phyloP scores from a whole-genome alignment of 257 asterid species.

The Gynochthodes officinalis region DNA sequence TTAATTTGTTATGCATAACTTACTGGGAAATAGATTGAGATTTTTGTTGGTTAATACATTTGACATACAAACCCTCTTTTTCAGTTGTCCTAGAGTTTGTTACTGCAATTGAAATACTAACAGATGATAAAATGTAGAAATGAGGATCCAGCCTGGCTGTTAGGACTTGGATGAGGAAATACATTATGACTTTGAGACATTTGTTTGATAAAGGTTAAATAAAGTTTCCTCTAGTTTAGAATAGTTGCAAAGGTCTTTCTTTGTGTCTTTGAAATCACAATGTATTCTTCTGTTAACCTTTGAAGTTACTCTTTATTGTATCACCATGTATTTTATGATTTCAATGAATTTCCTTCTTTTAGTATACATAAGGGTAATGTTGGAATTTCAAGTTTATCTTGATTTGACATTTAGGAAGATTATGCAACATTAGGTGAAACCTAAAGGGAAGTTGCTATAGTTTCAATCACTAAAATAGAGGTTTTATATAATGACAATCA shows the following conservation, averaged over 20 bases:
- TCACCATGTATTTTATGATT: not conserved
- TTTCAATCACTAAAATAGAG: not conserved
- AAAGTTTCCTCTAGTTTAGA: not conserved
- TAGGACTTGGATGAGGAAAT: not conserved
- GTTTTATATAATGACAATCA: not conserved
- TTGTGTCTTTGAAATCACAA: not conserved
- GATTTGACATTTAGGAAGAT: not conserved
- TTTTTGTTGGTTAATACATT: not conserved
- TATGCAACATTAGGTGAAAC: not conserved
- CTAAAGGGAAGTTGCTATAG: not conserved
- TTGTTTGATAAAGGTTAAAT: not conserved
- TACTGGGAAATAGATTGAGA: not conserved
- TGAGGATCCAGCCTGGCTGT: not conserved
- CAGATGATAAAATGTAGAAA: not conserved
- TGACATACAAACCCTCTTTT: not conserved
- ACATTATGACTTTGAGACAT: not conserved
- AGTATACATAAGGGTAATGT: not conserved
- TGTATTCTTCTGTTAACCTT: not conserved
- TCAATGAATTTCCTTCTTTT: not conserved
- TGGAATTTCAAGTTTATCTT: not conserved
- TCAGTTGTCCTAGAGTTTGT: not conserved
- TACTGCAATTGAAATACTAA: not conserved
- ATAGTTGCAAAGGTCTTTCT: not conserved
- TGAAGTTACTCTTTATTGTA: not conserved
- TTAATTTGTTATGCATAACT: not conserved